A percentile compares a stretch with the other conserved stretches of the same genome.
Evolutionary conservation across 2,329 filamentous ascomycete species (phyloP).

Genomic region (Fusarium burgessii): DNA sequence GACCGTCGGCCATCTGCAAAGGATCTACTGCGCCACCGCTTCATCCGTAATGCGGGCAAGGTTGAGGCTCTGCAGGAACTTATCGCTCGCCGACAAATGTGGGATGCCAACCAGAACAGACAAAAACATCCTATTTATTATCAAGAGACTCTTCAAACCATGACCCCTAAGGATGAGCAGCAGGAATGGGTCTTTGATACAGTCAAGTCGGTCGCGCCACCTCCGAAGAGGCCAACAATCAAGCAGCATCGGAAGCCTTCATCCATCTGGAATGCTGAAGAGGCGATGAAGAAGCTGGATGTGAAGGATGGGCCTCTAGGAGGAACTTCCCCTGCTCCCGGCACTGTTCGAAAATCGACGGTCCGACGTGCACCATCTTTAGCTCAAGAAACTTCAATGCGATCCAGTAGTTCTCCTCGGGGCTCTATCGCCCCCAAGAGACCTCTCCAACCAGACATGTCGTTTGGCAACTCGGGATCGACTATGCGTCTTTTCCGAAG

Average conservation of each 20-base stretch:
- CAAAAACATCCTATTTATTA: conserved; percentile 85
- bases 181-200: conserved; percentile 98
- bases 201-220: conserved; percentile 75
- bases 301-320: conserved; percentile 71
- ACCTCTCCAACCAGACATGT: conserved; percentile 89
- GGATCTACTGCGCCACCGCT: conserved; percentile 88
- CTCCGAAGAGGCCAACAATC: conserved; percentile 65
- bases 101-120: conserved; percentile 78
- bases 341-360: conserved; percentile 72
- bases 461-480: conserved; percentile 92
- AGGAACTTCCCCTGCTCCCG: conserved; percentile 63
- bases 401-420: conserved; percentile 58
- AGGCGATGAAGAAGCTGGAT: conserved; percentile 70
- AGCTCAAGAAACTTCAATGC: conserved; percentile 50
- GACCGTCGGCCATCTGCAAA: conserved; percentile 86
- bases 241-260: conserved; percentile 67
- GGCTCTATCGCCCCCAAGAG: conserved; percentile 69
- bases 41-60: conserved; percentile 88
- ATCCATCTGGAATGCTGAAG: conserved; percentile 68
- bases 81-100: conserved; percentile 84
- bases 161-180: conserved; percentile 74
- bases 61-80: conserved; percentile 89
- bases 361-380: conserved; percentile 61
- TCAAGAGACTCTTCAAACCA: conserved; percentile 86
- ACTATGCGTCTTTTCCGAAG: conserved; percentile 92